These are phyloP conservation scores for Solanum lignicaule DNA, from an alignment of 257 asterid genomes.

Conservation along the genomic window DNA sequence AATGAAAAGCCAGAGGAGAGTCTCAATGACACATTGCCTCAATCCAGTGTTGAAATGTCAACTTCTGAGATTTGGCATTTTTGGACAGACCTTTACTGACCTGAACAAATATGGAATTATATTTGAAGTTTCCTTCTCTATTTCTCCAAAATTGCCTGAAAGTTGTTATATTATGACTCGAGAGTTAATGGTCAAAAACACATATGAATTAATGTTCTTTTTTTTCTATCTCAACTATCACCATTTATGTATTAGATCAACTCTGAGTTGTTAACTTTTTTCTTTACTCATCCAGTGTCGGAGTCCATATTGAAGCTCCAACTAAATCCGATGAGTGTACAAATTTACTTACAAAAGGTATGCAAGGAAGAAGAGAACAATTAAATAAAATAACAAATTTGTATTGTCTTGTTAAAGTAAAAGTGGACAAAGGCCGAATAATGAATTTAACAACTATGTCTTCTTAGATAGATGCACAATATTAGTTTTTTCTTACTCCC, in stretches of 20 bases:
- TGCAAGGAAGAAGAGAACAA: no score
- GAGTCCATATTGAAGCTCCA: no score
- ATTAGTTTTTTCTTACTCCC: no score
- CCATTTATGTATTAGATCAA: not conserved
- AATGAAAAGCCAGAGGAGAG: not conserved
- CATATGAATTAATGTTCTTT: not conserved
- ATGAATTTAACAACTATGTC: no score
- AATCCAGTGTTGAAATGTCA: conserved; percentile 94
- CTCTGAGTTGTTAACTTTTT: not conserved
- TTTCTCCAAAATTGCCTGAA: not conserved
- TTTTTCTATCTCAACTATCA: not conserved
- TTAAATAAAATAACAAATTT: no score
- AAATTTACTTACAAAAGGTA: no score
- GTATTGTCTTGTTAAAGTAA: no score
- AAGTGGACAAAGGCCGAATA: no score
- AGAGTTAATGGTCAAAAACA: not conserved
- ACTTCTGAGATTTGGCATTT: conserved; percentile 67
- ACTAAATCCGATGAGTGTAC: no score
- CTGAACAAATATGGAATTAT: conserved; percentile 25
- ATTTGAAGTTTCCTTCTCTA: not conserved
- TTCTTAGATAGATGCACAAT: no score
- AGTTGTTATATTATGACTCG: not conserved
- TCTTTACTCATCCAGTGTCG: not conserved
- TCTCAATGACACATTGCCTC: conserved; percentile 56
- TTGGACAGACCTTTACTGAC: conserved; percentile 79